Base-by-base conservation (phyloP, 1,284 basidiomycete species). In the Sporisorium exsertum region DNA sequence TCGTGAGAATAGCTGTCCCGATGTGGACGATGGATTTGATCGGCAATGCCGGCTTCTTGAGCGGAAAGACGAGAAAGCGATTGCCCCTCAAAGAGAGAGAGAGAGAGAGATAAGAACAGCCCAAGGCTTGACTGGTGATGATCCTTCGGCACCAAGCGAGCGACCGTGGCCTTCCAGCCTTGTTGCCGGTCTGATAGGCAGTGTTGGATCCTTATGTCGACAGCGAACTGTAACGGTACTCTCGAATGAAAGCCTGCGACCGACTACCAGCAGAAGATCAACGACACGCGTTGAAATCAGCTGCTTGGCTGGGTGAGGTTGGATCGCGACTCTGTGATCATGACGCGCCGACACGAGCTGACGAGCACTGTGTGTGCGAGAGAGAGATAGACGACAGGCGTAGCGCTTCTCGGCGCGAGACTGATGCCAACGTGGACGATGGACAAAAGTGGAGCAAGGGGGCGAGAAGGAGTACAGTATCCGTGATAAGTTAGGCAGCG, bases 141-240 rank as follows among this genome's bases (percentile, higher is more conserved):
- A n/a, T n/a, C n/a, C n/a, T n/a, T n/a, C n/a, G 29, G 6, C 29
- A 32, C 6, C 51, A 54, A 52, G 12, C 9, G 18, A 52, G 40
- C 18, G 32, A 33, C 2, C 46, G 29, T 32, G 6, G 33, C 13
- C 3, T 53, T 43, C 68, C 68, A 62, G 68, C 35, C 63, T 71
- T 64, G 43, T 65, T 58, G 68, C 68, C 68, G 68, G 68, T 62
- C 62, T 65, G 68, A 71, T 71, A 71, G 58, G 62, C 68, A 62
- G 45, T 35, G 33, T 18, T 40, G 37, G 18, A n/a, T 35, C n/a
- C n/a, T n/a, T n/a, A n/a, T n/a, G n/a, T n/a, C n/a, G n/a, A n/a
- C n/a, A n/a, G n/a, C n/a, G n/a, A n/a, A n/a, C n/a, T n/a, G n/a
- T n/a, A n/a, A n/a, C n/a, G n/a, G n/a, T n/a, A n/a, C n/a, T n/a